phyloP scores from a whole-genome alignment of 2,329 filamentous ascomycete species.

The Trichoderma guizhouense region DNA sequence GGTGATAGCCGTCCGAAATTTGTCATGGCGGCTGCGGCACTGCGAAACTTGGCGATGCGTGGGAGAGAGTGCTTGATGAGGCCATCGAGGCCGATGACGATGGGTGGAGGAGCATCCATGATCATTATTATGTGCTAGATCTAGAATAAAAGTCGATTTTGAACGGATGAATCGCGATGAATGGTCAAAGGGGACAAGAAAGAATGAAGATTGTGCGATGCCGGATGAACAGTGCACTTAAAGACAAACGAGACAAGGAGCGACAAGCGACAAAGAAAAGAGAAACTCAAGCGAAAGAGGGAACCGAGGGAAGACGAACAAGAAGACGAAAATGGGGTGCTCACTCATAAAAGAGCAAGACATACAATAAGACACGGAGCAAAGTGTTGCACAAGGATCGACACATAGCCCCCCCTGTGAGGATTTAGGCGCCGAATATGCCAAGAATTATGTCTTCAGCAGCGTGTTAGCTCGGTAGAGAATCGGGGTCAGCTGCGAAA shows the following conservation, averaged over 20 bases:
- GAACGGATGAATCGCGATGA: neutral
- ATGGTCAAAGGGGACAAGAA: neutral
- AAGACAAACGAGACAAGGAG: neutral
- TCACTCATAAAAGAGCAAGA: neutral
- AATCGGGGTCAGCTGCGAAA: neutral
- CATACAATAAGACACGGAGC: neutral
- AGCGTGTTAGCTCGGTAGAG: neutral
- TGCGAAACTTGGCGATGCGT: neutral
- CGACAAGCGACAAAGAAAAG: neutral
- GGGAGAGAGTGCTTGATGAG: slow-evolving; percentile 10
- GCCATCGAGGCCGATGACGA: slow-evolving; percentile 10
- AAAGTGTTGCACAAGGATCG: neutral
- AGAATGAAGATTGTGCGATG: neutral
- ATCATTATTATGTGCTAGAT: neutral
- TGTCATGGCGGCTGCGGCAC: neutral
- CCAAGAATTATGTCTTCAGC: neutral
- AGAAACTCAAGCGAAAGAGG: neutral
- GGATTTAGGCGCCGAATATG: neutral
- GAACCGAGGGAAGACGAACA: neutral
- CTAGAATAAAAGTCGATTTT: neutral
- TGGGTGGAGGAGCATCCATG: neutral
- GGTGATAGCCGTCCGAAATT: neutral
- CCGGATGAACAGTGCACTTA: neutral
- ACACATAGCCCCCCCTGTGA: neutral
- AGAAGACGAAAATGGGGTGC: neutral